Evolutionary conservation across 1,139 yeast genomes (phyloP).

Genomic region (Kodamaea ohmeri): DNA sequence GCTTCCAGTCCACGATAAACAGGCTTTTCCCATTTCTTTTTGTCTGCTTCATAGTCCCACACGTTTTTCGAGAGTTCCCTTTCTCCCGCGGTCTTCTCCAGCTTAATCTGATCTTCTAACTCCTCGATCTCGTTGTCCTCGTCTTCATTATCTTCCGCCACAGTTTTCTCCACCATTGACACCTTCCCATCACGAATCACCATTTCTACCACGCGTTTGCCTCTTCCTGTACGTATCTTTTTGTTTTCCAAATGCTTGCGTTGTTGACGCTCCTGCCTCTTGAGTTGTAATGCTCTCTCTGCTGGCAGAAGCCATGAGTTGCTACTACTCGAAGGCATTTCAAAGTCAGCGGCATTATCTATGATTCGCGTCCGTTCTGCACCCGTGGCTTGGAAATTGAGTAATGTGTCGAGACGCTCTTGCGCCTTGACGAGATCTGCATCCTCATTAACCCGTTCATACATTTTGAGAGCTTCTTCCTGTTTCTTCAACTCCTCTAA

Average conservation of each 20-base stretch:
- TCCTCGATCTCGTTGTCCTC: constrained; percentile 25
- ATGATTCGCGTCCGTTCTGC: constrained; percentile 89
- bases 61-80: constrained; percentile 30
- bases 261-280: constrained; percentile 74
- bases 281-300: constrained; percentile 79
- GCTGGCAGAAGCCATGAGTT: constrained; percentile 84
- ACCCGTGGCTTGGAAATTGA: constrained; percentile 81
- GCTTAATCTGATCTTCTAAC: constrained; percentile 26
- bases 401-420: constrained; percentile 63
- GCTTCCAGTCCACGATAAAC: constrained; percentile 28
- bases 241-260: constrained; percentile 61
- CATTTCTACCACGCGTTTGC: constrained; percentile 72
- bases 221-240: constrained; percentile 63
- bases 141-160: constrained; percentile 13
- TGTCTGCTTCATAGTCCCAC: constrained; percentile 62
- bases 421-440: constrained; percentile 67
- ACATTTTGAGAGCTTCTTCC: constrained; percentile 37
- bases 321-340: constrained; percentile 47
- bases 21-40: constrained; percentile 51
- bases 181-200: constrained; percentile 83
- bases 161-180: constrained; percentile 43
- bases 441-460: constrained; percentile 35
- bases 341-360: constrained; percentile 91
- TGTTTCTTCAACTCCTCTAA: constrained; percentile 32
- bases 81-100: constrained; percentile 20